Conservation (phyloP, 2,329 filamentous ascomycete species). For the Microdochium bolleyi region DNA sequence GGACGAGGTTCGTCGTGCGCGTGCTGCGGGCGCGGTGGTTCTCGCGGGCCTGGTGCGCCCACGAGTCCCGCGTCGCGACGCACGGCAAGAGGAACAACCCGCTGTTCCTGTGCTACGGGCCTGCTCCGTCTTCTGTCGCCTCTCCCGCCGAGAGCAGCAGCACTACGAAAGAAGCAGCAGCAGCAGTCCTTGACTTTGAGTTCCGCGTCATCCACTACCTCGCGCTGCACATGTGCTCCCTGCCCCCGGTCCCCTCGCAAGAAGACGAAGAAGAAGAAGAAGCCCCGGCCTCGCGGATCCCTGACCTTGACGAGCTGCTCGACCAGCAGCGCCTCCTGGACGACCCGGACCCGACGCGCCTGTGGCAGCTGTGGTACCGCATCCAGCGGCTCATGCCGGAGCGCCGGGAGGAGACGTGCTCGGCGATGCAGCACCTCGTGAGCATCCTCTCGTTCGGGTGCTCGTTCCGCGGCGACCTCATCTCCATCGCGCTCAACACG, state of each 20-base stretch:
- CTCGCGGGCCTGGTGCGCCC: conserved; percentile 14
- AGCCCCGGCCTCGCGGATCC: no score
- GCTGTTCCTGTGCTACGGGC: conserved; percentile 12
- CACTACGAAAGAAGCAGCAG: background rate
- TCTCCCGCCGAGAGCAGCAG: background rate
- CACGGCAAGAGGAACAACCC: conserved; percentile 11
- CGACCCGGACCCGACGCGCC: conserved; percentile 5
- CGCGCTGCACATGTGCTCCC: conserved; percentile 2
- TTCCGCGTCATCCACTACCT: conserved; percentile 13
- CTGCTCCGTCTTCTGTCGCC: background rate
- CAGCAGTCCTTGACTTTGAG: conserved; percentile 9
- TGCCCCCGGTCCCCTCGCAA: background rate
- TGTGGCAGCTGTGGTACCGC: conserved; percentile 8
- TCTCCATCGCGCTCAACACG: conserved; percentile 17
- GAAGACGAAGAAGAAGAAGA: no score
- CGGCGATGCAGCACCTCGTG: conserved; percentile 11
- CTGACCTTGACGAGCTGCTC: background rate
- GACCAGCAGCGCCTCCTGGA: background rate
- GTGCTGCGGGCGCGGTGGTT: conserved; percentile 12
- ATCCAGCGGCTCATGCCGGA: conserved; percentile 6
- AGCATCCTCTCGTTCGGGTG: conserved; percentile 9
- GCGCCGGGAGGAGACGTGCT: background rate
- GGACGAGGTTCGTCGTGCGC: conserved; percentile 5
- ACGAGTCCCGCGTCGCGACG: conserved; percentile 11
- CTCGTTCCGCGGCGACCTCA: conserved; percentile 8